A percentile compares a stretch with the other conserved stretches of the same genome.
Conservation (phyloP, 768 basidiomycete genomes). For the Podaxis sp. region DNA sequence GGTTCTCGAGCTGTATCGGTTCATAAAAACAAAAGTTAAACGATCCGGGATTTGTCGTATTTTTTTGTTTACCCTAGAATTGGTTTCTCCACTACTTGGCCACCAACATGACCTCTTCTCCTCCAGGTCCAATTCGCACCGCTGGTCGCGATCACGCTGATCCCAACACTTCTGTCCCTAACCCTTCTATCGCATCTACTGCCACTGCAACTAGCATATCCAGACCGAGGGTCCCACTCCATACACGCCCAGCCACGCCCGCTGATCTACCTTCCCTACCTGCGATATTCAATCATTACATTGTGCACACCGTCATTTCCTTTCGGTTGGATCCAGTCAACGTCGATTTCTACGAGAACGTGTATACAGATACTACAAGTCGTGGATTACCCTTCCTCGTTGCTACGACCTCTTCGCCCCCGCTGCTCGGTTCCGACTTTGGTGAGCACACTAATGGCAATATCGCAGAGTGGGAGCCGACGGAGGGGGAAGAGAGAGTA, state of each 20-base stretch:
- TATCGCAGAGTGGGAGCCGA: no score
- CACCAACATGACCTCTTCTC: no score
- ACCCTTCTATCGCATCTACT: not conserved
- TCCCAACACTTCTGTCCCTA: not conserved
- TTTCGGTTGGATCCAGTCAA: slow-evolving; percentile 19
- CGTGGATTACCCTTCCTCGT: not conserved
- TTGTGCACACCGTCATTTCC: slow-evolving; percentile 18
- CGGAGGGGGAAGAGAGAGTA: not conserved
- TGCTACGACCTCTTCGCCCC: not conserved
- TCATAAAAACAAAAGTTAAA: no score
- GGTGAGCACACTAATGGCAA: not conserved
- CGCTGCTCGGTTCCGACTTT: no score
- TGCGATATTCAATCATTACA: slow-evolving; percentile 21
- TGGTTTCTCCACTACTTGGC: no score
- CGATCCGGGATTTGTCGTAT: no score
- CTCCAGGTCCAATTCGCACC: no score
- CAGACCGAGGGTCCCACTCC: not conserved
- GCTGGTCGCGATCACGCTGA: no score
- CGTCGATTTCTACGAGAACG: slow-evolving; percentile 4
- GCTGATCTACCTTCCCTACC: slow-evolving; percentile 19
- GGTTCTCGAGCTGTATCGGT: no score
- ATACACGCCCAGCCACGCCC: slow-evolving; percentile 12
- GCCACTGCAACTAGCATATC: not conserved
- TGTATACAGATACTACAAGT: not conserved
- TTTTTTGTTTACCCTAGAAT: no score